Evolutionary conservation across 305 asterid species (phyloP).

Genomic region (Salvia sclarea): DNA sequence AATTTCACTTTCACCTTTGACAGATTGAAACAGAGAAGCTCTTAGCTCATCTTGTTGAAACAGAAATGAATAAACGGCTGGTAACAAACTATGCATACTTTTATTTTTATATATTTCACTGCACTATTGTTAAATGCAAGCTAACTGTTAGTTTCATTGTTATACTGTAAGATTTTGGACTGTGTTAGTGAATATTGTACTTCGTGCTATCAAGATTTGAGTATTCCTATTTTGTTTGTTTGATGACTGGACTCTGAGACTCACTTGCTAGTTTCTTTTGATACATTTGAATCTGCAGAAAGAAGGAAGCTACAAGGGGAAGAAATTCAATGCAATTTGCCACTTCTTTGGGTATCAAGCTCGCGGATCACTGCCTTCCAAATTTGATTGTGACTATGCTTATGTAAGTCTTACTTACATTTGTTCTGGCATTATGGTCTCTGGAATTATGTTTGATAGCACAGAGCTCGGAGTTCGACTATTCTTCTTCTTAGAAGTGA

Average conservation of each 20-base stretch:
- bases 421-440: too few species aligned
- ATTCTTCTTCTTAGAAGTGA: neutral
- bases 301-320: constrained; percentile 98
- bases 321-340: constrained; percentile 93
- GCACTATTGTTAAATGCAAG: constrained; percentile 11
- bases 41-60: constrained; percentile 90
- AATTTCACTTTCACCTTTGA: constrained; percentile 16
- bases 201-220: constrained; percentile 16
- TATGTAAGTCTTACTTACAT: constrained; percentile 58
- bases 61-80: constrained; percentile 84
- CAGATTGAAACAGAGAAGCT: constrained; percentile 99
- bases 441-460: neutral
- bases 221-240: neutral
- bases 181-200: neutral
- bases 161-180: neutral
- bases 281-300: constrained; percentile 53
- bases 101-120: neutral
- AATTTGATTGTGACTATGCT: constrained; percentile 95
- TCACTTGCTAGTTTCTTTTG: constrained; percentile 1
- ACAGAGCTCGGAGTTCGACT: too few species aligned
- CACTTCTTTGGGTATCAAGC: constrained; percentile 99
- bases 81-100: constrained; percentile 42
- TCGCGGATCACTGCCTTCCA: constrained; percentile 97
- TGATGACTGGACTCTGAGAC: too few species aligned
- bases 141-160: neutral